Conservation (phyloP, 176 grass and related monocot species). For the Puya raimondii region DNA sequence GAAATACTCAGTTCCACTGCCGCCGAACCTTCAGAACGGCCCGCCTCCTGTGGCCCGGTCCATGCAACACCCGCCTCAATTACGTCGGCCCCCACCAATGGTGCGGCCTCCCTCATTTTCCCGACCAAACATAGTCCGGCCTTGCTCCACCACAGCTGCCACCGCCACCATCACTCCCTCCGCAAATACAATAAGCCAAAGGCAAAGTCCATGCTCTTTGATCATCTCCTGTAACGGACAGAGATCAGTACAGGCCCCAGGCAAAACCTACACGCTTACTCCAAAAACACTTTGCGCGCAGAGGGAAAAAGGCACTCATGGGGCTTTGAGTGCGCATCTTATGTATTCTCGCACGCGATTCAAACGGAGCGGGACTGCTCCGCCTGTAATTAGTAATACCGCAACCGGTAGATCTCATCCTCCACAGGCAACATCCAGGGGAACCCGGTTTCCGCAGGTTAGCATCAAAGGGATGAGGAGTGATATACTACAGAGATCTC, state of each 20-base stretch:
- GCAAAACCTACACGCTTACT: slow-evolving; percentile 6
- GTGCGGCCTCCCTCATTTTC: background rate
- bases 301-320: background rate
- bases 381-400: background rate
- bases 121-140: slow-evolving; percentile 19
- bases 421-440: background rate
- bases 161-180: background rate
- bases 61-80: background rate
- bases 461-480: slow-evolving; percentile 18
- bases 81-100: slow-evolving; percentile 4
- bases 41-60: background rate
- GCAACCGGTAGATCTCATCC: background rate
- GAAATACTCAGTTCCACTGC: slow-evolving; percentile 20
- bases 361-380: background rate
- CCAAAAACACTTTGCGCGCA: background rate
- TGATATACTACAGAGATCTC: slow-evolving; percentile 40
- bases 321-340: slow-evolving; percentile 20
- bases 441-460: slow-evolving; percentile 8
- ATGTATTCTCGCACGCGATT: slow-evolving; percentile 12
- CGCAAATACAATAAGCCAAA: background rate
- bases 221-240: slow-evolving; percentile 5
- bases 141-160: slow-evolving; percentile 13
- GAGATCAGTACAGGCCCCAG: slow-evolving; percentile 1
- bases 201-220: background rate
- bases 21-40: slow-evolving; percentile 25